These are phyloP conservation scores for Phaeosphaeriaceae sp. DNA, from an alignment of 2,329 filamentous ascomycete species.

Conservation along the genomic window DNA sequence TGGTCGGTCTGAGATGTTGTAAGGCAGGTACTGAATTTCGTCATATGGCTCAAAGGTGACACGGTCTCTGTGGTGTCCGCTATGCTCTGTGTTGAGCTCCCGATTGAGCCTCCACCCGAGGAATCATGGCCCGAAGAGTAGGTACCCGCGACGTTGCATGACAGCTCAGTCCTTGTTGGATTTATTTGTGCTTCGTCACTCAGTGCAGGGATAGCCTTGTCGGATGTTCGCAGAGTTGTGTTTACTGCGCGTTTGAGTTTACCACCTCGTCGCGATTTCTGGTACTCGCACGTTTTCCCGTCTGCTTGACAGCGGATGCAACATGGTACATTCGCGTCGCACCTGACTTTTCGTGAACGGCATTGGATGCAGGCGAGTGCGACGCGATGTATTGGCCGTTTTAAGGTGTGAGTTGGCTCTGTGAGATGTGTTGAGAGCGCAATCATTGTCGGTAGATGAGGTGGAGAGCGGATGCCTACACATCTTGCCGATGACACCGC, in stretches of 20 bases:
- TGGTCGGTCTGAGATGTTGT: constrained; percentile 14
- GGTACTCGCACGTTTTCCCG: constrained; percentile 26
- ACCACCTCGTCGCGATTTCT: constrained; percentile 24
- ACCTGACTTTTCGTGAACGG: constrained; percentile 23
- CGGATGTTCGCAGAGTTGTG: not conserved
- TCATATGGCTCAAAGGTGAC: not conserved
- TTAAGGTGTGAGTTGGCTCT: not conserved
- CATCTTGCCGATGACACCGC: not conserved
- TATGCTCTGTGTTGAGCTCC: constrained; percentile 17
- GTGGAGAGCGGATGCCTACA: not conserved
- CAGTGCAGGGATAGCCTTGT: not conserved
- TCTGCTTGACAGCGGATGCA: constrained; percentile 21
- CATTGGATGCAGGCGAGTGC: constrained; percentile 30
- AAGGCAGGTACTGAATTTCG: not conserved
- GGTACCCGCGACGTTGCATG: not conserved
- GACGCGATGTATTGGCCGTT: constrained; percentile 17
- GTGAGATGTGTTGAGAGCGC: not conserved
- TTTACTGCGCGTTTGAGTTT: constrained; percentile 15
- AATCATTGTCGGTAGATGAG: not conserved
- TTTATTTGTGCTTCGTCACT: not conserved
- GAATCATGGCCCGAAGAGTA: not conserved
- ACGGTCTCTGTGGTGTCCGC: constrained; percentile 12
- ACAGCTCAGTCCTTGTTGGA: not conserved
- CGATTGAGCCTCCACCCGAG: constrained; percentile 6
- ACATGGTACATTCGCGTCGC: constrained; percentile 19